phyloP scores from a whole-genome alignment of 169 alveolate species.

The Eimeria acervulina region DNA sequence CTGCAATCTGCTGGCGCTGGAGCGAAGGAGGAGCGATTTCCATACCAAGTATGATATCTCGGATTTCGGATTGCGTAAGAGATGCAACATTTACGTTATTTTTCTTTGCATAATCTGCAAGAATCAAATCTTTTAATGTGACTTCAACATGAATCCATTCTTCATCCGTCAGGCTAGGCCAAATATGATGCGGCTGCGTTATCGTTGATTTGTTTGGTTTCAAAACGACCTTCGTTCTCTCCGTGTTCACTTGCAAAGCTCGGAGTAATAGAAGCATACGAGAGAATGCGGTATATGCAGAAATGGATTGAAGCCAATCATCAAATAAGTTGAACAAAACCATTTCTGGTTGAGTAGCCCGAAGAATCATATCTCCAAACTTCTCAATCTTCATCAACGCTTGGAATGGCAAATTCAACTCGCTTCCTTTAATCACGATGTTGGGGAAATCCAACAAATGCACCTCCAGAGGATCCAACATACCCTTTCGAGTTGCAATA shows the following conservation, averaged over 20 bases:
- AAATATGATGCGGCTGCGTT: slow-evolving; percentile 99
- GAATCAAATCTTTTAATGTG: slow-evolving; percentile 98
- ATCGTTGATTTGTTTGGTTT: slow-evolving; percentile 98
- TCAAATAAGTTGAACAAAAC: slow-evolving; percentile 99
- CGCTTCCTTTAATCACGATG: slow-evolving; percentile 99
- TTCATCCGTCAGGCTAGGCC: slow-evolving; percentile 99
- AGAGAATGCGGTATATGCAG: slow-evolving; percentile 99
- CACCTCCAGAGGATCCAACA: slow-evolving; percentile 99
- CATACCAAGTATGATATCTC: slow-evolving; percentile 99
- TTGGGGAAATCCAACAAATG: slow-evolving; percentile 99
- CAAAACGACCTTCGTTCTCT: slow-evolving; percentile 98
- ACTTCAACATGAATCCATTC: slow-evolving; percentile 99
- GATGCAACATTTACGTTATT: slow-evolving; percentile 99
- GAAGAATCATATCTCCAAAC: slow-evolving; percentile 99
- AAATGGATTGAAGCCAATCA: slow-evolving; percentile 99
- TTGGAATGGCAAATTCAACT: slow-evolving; percentile 99
- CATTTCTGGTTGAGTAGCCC: slow-evolving; percentile 99
- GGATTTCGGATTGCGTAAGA: slow-evolving; percentile 99
- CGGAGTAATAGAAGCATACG: slow-evolving; percentile 98
- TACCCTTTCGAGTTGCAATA: slow-evolving; percentile 99
- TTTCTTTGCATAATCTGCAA: slow-evolving; percentile 99
- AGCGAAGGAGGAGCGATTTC: slow-evolving; percentile 99
- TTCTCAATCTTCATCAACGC: slow-evolving; percentile 99
- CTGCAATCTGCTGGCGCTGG: slow-evolving; percentile 97
- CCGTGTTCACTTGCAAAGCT: slow-evolving; percentile 98